Base-by-base conservation (phyloP, 305 asterid species). In the Fraxinus sp. region DNA sequence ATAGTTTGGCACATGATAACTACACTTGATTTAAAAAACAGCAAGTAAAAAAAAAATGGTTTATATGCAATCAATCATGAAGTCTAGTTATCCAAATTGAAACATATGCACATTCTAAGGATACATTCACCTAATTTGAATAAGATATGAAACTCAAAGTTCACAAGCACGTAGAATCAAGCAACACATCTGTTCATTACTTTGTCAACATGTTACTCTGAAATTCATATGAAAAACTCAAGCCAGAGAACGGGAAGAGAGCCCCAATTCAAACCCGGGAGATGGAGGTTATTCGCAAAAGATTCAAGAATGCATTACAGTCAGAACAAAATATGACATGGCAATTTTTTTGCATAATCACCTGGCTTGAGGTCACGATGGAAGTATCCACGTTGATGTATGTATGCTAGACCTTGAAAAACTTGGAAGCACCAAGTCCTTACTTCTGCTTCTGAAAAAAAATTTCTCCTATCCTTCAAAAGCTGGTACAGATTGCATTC, bases 311-410 rank as follows among this genome's bases (percentile, higher is more conserved):
- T 3, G 16, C 18, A 9, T 71, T 16, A 3, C n/a, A 46, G 55
- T 81, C 37, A 28, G 37, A 10, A 46, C 62, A 28, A 59, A 20
- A 24, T 16, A 62, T 62, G 33, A 11, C 3, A 66, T 4, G 3
- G 20, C 35, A 66, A 66, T 26, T 26, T 9, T 64, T 66, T 59
- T 8, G n/a, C 46, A 77, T 32, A 86, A 76, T 80, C 88, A 90
- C 95, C 98, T 89, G 98, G 98, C 88, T 95, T 95, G 82, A 95
- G 96, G 89, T 95, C 98, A 49, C 97, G 98, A 83, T 95, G 99
- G 86, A 94, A 93, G 87, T 89, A 94, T 78, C 98, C 98, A 18
- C 89, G 91, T 68, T 91, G 92, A 84, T 94, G 98, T 80, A 92
- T 87, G 86, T 82, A 86, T 55, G 97, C 93, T 74, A 94, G 97